Percentiles rank a stretch among this genome's conserved stretches.
Conservation (phyloP, 31 red algal species). For the Odonthalia washingtoniensis region DNA sequence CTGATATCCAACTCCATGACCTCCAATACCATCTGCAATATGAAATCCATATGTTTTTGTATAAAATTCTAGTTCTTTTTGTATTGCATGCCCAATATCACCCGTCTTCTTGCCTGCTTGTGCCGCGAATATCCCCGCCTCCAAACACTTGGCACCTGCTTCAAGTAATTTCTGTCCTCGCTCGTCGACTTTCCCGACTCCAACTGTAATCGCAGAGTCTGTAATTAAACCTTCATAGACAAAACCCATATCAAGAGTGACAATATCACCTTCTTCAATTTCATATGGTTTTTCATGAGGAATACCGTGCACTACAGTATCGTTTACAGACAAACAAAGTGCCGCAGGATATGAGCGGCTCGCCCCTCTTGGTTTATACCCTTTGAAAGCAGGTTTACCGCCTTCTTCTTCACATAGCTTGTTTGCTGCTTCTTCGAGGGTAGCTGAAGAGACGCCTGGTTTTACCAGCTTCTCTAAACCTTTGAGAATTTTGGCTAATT, state of each 20-base stretch:
- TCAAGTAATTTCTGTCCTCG: conserved; percentile 1
- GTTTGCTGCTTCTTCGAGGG: background rate
- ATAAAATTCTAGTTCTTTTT: background rate
- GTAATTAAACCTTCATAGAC: conserved; percentile 1
- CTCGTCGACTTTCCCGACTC: background rate
- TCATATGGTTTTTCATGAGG: background rate
- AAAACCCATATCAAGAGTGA: conserved; percentile 8
- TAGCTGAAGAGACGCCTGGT: background rate
- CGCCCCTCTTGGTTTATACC: conserved; percentile 18
- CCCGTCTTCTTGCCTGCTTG: background rate
- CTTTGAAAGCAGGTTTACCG: background rate
- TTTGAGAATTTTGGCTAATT: conserved; percentile 15
- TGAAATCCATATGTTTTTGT: background rate
- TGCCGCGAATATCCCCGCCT: background rate
- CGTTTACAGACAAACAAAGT: conserved; percentile 19
- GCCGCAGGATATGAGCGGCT: background rate
- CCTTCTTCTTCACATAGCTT: conserved; percentile 12
- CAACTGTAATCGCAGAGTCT: background rate
- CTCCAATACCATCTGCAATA: background rate
- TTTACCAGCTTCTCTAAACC: conserved; percentile 1
- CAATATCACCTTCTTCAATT: conserved; percentile 11
- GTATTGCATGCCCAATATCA: conserved; percentile 12
- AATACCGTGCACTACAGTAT: conserved; percentile 10
- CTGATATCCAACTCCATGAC: conserved; percentile 18
- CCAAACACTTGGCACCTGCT: background rate